phyloP scores from a whole-genome alignment of 2,329 filamentous ascomycete genomes.

The Botrytis cinerea region DNA sequence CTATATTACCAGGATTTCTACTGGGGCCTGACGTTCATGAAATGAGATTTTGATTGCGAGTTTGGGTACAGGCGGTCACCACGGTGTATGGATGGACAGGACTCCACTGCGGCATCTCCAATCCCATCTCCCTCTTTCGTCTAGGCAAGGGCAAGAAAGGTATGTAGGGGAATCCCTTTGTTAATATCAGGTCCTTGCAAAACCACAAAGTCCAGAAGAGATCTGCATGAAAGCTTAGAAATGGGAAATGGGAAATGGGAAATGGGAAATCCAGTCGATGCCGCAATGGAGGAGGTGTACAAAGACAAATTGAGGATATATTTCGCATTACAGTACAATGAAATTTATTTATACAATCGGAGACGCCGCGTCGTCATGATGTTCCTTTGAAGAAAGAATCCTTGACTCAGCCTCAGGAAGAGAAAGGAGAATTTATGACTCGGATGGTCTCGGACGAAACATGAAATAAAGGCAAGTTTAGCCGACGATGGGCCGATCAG shows the following conservation, averaged over 20 bases:
- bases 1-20: not conserved
- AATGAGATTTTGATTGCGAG: not conserved
- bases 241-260: not conserved
- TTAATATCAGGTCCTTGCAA: not conserved
- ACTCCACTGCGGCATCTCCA: not conserved
- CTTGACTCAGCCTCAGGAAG: not conserved
- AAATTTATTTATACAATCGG: not conserved
- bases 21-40: not conserved
- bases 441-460: not conserved
- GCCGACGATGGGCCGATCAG: not conserved
- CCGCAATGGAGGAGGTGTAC: not conserved
- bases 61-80: not conserved
- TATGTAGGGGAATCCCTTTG: constrained; percentile 3
- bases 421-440: not conserved
- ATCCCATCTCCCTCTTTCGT: not conserved
- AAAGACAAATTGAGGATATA: not conserved
- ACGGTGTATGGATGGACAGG: not conserved
- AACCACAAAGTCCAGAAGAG: not conserved
- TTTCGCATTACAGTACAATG: not conserved
- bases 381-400: not conserved
- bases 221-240: not conserved
- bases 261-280: not conserved
- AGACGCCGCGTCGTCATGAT: not conserved
- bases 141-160: not conserved
- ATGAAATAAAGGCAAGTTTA: not conserved